Conservation (phyloP, 768 basidiomycete species). For the Mycena indigotica region DNA sequence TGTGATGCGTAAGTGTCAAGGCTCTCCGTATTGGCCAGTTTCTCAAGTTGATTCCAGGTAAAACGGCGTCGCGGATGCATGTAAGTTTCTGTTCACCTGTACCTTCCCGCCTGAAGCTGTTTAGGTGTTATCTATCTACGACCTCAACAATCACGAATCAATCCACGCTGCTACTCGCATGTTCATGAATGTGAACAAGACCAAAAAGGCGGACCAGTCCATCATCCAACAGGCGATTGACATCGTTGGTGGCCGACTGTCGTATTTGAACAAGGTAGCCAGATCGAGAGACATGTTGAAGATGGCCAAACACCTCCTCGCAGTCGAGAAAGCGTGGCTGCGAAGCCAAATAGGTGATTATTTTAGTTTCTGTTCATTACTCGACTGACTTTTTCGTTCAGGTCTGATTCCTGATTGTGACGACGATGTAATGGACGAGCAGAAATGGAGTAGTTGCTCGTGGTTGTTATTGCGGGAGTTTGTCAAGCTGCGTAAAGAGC, state of each 20-base stretch:
- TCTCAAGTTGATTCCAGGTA: constrained; percentile 44
- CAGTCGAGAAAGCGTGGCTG: constrained; percentile 80
- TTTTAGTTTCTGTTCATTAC: background rate
- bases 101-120: background rate
- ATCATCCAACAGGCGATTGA: constrained; percentile 48
- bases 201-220: constrained; percentile 1
- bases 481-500: constrained; percentile 58
- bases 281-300: constrained; percentile 61
- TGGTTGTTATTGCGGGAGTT: constrained; percentile 79
- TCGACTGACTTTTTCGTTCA: constrained; percentile 16
- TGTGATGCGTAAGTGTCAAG: constrained; percentile 54
- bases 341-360: constrained; percentile 67
- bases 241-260: constrained; percentile 75
- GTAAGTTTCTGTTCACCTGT: constrained; percentile 36
- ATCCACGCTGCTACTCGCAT: constrained; percentile 56
- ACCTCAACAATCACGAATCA: constrained; percentile 64
- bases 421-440: constrained; percentile 90
- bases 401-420: constrained; percentile 79
- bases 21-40: constrained; percentile 6
- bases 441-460: constrained; percentile 83
- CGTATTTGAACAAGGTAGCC: constrained; percentile 72
- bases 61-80: constrained; percentile 74
- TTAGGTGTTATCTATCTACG: constrained; percentile 71
- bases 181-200: constrained; percentile 42
- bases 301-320: constrained; percentile 65